These are phyloP conservation scores for Sugiyamaella lignohabitans DNA, from an alignment of 805 yeast species.

Conservation along the genomic window DNA sequence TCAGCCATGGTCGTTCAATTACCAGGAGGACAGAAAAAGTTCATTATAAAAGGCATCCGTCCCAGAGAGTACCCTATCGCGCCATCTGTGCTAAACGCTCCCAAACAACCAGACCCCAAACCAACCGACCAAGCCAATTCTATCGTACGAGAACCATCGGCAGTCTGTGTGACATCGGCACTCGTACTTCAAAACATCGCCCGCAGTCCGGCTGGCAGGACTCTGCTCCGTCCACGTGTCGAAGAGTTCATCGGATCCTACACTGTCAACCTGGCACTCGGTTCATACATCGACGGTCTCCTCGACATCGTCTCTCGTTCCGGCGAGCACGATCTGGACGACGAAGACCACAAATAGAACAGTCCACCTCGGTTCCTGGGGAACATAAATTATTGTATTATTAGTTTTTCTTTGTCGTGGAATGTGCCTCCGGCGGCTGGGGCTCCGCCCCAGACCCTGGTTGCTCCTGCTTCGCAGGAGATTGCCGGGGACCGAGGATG, in stretches of 20 bases:
- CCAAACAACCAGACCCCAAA: conserved; percentile 1
- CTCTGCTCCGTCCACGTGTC: conserved; percentile 15
- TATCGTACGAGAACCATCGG: conserved; percentile 23
- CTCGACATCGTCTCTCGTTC: conserved; percentile 12
- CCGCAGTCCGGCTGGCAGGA: conserved; percentile 23
- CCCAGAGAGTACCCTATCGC: conserved; percentile 52
- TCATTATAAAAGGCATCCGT: conserved; percentile 89
- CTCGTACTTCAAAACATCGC: conserved; percentile 34
- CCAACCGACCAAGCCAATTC: not conserved
- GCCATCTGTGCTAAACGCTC: conserved; percentile 20
- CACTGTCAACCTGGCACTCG: conserved; percentile 21
- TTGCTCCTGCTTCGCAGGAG: too few relatives aligned
- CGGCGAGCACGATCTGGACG: too few relatives aligned
- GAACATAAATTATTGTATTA: too few relatives aligned
- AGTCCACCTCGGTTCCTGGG: too few relatives aligned
- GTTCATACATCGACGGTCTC: conserved; percentile 23
- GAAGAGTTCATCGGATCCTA: conserved; percentile 22
- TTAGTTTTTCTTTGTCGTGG: too few relatives aligned
- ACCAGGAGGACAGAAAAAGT: conserved; percentile 62
- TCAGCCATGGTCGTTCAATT: conserved; percentile 86
- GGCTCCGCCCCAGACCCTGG: too few relatives aligned
- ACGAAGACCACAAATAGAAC: too few relatives aligned
- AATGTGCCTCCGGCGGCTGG: too few relatives aligned
- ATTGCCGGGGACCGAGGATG: too few relatives aligned
- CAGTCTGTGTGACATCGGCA: conserved; percentile 30